Evolutionary conservation across 2,329 filamentous ascomycete species (phyloP).

Genomic region (Trichoderma guizhouense): DNA sequence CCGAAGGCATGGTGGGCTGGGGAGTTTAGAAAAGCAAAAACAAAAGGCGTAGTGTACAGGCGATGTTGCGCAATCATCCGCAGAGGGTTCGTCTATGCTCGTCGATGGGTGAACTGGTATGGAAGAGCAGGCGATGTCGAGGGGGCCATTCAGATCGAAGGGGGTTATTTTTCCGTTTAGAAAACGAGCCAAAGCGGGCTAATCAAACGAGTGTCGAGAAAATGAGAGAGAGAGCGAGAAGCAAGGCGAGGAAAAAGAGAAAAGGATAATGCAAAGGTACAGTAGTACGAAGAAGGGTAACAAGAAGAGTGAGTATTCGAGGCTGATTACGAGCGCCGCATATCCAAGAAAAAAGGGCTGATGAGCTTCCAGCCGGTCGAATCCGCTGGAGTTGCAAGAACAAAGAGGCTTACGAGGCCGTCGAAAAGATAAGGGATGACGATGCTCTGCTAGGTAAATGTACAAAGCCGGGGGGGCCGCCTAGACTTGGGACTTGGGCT

Average conservation of each 20-base stretch:
- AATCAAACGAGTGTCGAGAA: slow-evolving; percentile 16
- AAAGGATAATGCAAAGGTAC: not conserved
- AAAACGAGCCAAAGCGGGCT: not conserved
- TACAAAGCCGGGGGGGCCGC: slow-evolving; percentile 10
- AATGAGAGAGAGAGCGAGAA: not conserved
- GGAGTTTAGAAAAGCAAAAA: not conserved
- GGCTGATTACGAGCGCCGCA: not conserved
- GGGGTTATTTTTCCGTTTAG: not conserved
- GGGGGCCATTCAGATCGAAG: slow-evolving; percentile 16
- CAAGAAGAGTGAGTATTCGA: not conserved
- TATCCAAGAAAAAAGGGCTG: not conserved
- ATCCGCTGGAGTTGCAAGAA: not conserved
- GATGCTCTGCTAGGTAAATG: not conserved
- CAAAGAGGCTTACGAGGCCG: slow-evolving; percentile 8
- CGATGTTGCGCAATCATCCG: slow-evolving; percentile 9
- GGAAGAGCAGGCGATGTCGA: slow-evolving; percentile 12
- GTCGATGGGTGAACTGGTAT: not conserved
- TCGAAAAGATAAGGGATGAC: slow-evolving; percentile 17
- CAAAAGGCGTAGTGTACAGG: not conserved
- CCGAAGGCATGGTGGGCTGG: slow-evolving; percentile 32
- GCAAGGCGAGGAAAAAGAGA: not conserved
- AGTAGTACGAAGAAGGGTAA: not conserved
- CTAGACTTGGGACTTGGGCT: not conserved
- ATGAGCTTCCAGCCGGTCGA: not conserved
- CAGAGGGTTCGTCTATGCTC: not conserved